Evolutionary conservation across 225 moss, liverwort and hornwort genomes (phyloP).

Genomic region (Asterella californica): DNA sequence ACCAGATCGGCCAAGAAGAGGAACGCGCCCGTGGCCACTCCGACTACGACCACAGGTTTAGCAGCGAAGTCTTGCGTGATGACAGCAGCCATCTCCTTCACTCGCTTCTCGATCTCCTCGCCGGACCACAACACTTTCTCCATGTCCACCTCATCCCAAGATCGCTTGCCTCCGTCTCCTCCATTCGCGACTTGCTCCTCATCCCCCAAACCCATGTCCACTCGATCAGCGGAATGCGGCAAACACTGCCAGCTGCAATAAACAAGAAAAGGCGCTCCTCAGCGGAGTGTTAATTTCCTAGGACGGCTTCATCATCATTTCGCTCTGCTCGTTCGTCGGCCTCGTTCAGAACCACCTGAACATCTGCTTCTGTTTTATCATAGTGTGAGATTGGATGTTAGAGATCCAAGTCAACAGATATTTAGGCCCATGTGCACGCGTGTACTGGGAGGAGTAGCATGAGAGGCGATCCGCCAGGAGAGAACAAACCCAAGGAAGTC

Average conservation of each 20-base stretch:
- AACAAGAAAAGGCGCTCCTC: not conserved
- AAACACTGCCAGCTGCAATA: not conserved
- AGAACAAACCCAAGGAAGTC: too few relatives aligned
- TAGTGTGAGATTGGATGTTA: too few relatives aligned
- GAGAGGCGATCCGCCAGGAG: too few relatives aligned
- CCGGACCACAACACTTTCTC: conserved; percentile 69
- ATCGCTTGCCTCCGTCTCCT: not conserved
- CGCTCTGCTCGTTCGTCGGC: not conserved
- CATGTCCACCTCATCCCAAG: conserved; percentile 36
- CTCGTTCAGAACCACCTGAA: too few relatives aligned
- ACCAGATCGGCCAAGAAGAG: conserved; percentile 77
- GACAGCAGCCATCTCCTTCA: conserved; percentile 60
- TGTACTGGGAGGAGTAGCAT: too few relatives aligned
- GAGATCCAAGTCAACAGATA: too few relatives aligned
- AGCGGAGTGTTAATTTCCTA: not conserved
- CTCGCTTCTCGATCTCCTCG: conserved; percentile 60
- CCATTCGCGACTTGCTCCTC: not conserved
- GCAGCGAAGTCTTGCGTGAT: conserved; percentile 66
- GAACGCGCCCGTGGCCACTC: conserved; percentile 81
- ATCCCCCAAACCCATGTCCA: not conserved
- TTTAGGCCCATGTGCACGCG: too few relatives aligned
- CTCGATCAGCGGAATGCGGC: not conserved
- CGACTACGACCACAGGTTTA: conserved; percentile 55
- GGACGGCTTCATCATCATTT: not conserved
- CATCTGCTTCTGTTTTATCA: too few relatives aligned